Evolutionary conservation across 305 asterid genomes (phyloP).

Genomic region (Fraxinus dipetala): DNA sequence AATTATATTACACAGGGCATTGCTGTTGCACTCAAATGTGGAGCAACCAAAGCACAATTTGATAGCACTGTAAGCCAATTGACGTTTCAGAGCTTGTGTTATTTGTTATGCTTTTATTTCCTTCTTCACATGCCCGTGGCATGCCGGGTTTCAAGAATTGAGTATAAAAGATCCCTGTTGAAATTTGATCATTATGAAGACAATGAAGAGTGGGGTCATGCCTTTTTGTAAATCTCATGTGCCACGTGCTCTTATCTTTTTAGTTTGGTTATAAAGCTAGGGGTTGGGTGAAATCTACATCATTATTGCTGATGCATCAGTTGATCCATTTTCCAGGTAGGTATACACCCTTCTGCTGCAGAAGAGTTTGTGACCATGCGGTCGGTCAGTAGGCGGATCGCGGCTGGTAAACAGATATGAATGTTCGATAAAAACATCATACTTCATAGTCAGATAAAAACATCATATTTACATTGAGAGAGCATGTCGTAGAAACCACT

Average conservation of each 20-base stretch:
- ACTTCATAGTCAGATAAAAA: background rate
- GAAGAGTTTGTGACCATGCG: conserved; percentile 99
- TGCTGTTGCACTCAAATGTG: conserved; percentile 90
- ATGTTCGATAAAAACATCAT: background rate
- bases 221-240: too few species aligned
- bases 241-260: background rate
- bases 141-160: background rate
- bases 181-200: too few species aligned
- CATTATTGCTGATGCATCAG: conserved; percentile 1
- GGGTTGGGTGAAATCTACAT: background rate
- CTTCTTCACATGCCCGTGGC: background rate
- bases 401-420: conserved; percentile 48
- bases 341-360: conserved; percentile 97
- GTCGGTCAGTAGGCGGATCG: conserved; percentile 57
- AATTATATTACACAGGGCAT: conserved; percentile 55
- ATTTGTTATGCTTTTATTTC: background rate
- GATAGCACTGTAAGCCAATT: conserved; percentile 76
- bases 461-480: background rate
- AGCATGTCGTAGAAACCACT: background rate
- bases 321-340: conserved; percentile 49
- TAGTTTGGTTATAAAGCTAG: background rate
- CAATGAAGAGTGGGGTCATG: too few species aligned
- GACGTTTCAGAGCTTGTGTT: background rate
- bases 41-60: conserved; percentile 96
- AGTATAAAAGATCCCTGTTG: background rate